Percentiles rank a stretch among this genome's conserved stretches.
Conservation (phyloP, 2,329 filamentous ascomycete species). For the Ascochyta lentis region DNA sequence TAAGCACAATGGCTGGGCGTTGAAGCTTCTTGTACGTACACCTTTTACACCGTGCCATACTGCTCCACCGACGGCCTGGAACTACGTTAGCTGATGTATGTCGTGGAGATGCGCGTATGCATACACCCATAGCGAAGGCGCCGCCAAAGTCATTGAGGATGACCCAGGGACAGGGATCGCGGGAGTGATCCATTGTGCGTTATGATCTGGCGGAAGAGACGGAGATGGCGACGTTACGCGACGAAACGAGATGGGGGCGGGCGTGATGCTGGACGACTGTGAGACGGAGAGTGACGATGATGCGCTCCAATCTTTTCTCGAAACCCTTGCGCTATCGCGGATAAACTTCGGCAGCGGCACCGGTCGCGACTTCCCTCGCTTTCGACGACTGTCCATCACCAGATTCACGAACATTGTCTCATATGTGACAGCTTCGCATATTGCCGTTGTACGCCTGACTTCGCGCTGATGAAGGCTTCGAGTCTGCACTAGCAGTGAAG, state of each 20-base stretch:
- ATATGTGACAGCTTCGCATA: no score
- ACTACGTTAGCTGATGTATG: conserved; percentile 18
- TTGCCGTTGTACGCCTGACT: no score
- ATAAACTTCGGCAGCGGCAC: conserved; percentile 24
- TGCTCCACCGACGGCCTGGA: conserved; percentile 52
- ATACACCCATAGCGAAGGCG: conserved; percentile 94
- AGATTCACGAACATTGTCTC: no score
- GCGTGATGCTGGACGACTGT: conserved; percentile 18
- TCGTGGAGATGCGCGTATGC: conserved; percentile 45
- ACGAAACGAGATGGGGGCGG: conserved; percentile 45
- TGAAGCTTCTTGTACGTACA: conserved; percentile 58
- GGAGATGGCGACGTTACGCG: conserved; percentile 4
- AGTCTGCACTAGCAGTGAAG: no score
- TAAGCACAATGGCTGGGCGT: conserved; percentile 12
- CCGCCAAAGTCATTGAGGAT: conserved; percentile 97
- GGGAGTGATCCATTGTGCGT: conserved; percentile 82
- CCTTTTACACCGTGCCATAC: conserved; percentile 98
- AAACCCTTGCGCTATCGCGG: conserved; percentile 26
- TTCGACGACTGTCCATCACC: conserved; percentile 14
- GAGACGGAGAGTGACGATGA: conserved; percentile 30
- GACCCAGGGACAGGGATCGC: conserved; percentile 97
- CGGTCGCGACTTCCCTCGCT: conserved; percentile 3
- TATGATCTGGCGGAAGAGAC: background rate
- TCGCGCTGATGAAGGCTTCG: no score
- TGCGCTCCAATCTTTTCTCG: conserved; percentile 42